Conservation (phyloP, 805 yeast genomes). For the Sungouiella blattae region DNA sequence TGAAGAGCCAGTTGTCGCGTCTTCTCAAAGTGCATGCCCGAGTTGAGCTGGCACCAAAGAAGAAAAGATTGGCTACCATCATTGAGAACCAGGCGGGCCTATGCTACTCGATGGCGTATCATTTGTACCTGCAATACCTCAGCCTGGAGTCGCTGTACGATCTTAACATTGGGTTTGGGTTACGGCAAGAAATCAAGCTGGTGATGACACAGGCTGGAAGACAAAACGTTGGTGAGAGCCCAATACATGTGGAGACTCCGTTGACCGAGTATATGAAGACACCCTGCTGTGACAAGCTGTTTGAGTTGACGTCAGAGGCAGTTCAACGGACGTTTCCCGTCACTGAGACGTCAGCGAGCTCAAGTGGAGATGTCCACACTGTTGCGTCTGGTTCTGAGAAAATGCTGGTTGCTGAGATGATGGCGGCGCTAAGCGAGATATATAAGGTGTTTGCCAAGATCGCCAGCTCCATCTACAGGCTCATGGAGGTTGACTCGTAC, state of each 20-base stretch:
- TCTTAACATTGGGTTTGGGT: constrained; percentile 59
- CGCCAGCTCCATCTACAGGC: constrained; percentile 44
- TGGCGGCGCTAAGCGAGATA: constrained; percentile 6
- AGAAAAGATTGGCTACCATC: constrained; percentile 4
- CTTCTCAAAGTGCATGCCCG: constrained; percentile 16
- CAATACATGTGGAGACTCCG: constrained; percentile 2
- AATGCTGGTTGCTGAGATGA: background rate
- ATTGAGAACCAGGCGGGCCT: constrained; percentile 42
- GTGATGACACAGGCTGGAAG: constrained; percentile 30
- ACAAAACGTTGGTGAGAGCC: too few species aligned
- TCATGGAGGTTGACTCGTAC: constrained; percentile 73
- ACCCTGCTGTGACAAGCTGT: constrained; percentile 8
- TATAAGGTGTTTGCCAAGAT: constrained; percentile 45
- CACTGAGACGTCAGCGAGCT: too few species aligned
- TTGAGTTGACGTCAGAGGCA: constrained; percentile 1
- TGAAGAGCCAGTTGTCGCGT: constrained; percentile 41
- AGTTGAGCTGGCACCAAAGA: constrained; percentile 15
- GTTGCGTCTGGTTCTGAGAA: too few species aligned
- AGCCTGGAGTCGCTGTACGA: constrained; percentile 65
- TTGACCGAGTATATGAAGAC: constrained; percentile 10
- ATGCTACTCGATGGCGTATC: constrained; percentile 59
- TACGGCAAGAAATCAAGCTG: constrained; percentile 42
- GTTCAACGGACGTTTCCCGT: too few species aligned
- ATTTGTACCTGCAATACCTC: constrained; percentile 63
- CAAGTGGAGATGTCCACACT: too few species aligned